These are phyloP conservation scores for Geosmithia morbida DNA, from an alignment of 2,329 filamentous ascomycete species.

Conservation along the genomic window DNA sequence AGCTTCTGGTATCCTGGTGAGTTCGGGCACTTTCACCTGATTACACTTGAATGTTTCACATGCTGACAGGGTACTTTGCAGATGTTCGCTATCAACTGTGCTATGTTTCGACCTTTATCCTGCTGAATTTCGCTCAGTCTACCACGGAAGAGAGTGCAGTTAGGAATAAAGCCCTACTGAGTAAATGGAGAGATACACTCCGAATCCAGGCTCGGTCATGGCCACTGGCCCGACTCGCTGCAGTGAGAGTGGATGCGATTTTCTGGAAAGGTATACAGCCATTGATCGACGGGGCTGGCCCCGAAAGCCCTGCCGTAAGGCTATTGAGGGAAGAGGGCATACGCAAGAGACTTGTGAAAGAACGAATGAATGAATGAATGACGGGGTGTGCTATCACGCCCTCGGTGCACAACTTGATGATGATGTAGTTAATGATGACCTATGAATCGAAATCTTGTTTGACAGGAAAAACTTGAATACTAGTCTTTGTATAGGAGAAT, in stretches of 20 bases:
- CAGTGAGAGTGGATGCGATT: conserved; percentile 10
- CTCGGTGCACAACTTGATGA: too few relatives aligned
- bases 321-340: conserved; percentile 1
- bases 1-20: conserved; percentile 10
- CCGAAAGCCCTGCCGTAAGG: conserved; percentile 8
- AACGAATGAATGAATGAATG: neutral
- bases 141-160: conserved; percentile 7
- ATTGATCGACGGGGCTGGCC: conserved; percentile 6
- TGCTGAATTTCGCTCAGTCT: conserved; percentile 10
- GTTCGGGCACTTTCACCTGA: neutral
- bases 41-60: neutral
- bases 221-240: conserved; percentile 10
- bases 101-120: conserved; percentile 10
- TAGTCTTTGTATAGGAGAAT: too few relatives aligned
- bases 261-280: conserved; percentile 9
- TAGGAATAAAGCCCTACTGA: conserved; percentile 6
- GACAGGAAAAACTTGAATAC: too few relatives aligned
- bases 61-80: conserved; percentile 1
- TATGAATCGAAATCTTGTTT: too few relatives aligned
- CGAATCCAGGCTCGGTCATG: conserved; percentile 10
- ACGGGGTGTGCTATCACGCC: too few relatives aligned
- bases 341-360: neutral
- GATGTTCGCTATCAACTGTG: conserved; percentile 11
- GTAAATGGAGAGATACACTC: conserved; percentile 9
- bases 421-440: too few relatives aligned